phyloP scores from a whole-genome alignment of 108 stramenopile genomes.

The Pseudonitzschia multiseries region DNA sequence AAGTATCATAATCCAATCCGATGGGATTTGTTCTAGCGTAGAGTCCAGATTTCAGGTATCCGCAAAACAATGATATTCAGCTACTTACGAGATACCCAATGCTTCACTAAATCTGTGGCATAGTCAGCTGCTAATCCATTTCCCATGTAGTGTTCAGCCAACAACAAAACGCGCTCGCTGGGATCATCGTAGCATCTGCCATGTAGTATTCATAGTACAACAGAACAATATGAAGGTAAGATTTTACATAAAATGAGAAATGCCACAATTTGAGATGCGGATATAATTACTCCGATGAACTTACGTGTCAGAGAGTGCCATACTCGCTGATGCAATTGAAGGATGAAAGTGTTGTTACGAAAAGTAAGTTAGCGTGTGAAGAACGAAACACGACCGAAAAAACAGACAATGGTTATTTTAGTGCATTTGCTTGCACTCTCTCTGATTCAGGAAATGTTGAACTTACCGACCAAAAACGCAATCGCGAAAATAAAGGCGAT shows the following conservation, averaged over 20 bases:
- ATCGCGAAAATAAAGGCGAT: conserved; percentile 11
- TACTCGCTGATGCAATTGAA: not conserved
- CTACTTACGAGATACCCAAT: conserved; percentile 17
- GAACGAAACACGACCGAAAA: not conserved
- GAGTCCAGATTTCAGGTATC: not conserved
- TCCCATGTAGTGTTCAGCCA: not conserved
- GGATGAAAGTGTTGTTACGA: not conserved
- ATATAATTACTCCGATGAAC: not conserved
- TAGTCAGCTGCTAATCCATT: conserved; percentile 1
- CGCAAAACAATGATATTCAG: not conserved
- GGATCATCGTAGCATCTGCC: conserved; percentile 9
- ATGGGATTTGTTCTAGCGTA: not conserved
- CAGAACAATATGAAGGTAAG: not conserved
- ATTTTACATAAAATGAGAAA: too few species aligned
- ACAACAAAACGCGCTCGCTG: not conserved
- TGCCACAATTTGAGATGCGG: too few species aligned
- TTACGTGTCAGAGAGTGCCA: conserved; percentile 16
- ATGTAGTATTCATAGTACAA: not conserved
- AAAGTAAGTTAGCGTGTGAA: not conserved
- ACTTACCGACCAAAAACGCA: conserved; percentile 17
- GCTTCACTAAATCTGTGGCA: not conserved
- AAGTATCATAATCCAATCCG: not conserved
- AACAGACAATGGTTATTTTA: not conserved
- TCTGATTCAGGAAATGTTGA: not conserved
- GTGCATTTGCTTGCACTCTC: not conserved